Evolutionary conservation across 768 basidiomycete genomes (phyloP).

Genomic region (Lactifluus piperatus): DNA sequence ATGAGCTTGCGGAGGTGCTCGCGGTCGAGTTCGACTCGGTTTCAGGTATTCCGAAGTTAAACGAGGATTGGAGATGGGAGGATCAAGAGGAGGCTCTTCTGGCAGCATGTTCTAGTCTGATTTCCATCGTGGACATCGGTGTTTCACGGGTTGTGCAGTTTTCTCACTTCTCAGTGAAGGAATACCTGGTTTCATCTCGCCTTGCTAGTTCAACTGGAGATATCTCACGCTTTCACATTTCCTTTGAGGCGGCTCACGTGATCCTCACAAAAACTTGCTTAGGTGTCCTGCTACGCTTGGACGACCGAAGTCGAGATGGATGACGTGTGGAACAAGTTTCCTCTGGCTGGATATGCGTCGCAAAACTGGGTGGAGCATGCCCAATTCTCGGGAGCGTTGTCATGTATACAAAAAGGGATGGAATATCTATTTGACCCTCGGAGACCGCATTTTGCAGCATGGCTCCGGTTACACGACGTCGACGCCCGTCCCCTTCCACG

Average conservation of each 20-base stretch:
- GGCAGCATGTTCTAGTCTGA: no score
- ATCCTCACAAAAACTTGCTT: neutral
- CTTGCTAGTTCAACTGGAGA: no score
- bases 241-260: neutral
- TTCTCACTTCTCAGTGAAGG: no score
- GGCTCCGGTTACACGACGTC: neutral
- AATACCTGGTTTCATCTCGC: no score
- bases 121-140: no score
- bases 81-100: no score
- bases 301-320: neutral
- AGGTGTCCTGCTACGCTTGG: neutral
- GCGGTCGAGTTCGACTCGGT: no score
- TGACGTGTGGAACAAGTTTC: neutral
- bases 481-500: neutral
- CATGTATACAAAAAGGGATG: neutral
- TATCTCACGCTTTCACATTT: neutral
- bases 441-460: neutral
- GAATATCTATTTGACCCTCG: neutral
- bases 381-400: neutral
- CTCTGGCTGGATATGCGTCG: neutral
- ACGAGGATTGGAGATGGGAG: no score
- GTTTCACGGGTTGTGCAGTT: no score
- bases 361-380: neutral
- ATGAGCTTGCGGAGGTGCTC: no score
- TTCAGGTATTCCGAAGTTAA: no score